Conservation (phyloP, 2,329 filamentous ascomycete genomes). For the Alternaria alternata region DNA sequence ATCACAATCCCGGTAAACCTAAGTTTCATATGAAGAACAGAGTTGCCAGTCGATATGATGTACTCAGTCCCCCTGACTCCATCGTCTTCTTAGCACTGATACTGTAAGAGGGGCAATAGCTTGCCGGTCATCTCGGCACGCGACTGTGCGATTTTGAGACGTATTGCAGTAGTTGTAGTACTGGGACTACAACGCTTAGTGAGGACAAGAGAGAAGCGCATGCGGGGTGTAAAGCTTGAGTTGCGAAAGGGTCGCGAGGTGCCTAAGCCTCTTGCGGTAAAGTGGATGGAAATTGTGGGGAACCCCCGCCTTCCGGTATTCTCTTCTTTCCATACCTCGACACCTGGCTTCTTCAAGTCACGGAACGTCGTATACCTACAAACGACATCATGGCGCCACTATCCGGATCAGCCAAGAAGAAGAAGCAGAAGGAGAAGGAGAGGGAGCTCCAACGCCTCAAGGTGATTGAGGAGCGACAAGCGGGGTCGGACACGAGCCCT, state of each 20-base stretch:
- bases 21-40: background rate
- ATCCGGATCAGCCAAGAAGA: background rate
- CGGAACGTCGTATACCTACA: background rate
- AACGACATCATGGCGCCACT: background rate
- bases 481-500: constrained; percentile 6
- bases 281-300: background rate
- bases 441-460: constrained; percentile 4
- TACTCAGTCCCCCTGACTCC: background rate
- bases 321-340: background rate
- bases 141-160: background rate
- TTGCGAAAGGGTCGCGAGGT: background rate
- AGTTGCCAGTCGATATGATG: background rate
- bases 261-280: background rate
- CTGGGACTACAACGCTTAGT: background rate
- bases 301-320: constrained; percentile 1
- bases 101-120: too few relatives aligned
- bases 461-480: constrained; percentile 5
- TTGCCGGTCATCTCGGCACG: background rate
- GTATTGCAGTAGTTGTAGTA: background rate
- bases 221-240: background rate
- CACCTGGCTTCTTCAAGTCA: constrained; percentile 1
- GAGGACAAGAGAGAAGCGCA: background rate
- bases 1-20: background rate
- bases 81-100: background rate
- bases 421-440: constrained; percentile 8